Evolutionary conservation across 2,329 filamentous ascomycete species (phyloP).

Genomic region (Hymenoscyphus albidus): DNA sequence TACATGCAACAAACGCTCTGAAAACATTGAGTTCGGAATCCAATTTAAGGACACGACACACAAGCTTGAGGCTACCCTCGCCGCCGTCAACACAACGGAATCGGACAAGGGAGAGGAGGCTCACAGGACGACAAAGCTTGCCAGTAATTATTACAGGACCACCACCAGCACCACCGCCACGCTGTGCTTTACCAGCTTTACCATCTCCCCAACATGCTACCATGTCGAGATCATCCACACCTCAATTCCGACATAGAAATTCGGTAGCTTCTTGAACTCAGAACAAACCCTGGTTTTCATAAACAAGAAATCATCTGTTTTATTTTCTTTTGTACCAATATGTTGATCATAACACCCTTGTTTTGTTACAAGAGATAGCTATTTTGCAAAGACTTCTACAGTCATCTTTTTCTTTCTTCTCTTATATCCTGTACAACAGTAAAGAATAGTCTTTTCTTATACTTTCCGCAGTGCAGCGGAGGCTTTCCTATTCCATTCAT

Average conservation of each 20-base stretch:
- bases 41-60: background rate
- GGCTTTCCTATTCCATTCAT: background rate
- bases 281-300: background rate
- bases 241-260: background rate
- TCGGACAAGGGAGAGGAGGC: conserved; percentile 11
- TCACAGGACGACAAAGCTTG: conserved; percentile 28
- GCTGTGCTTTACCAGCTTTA: conserved; percentile 33
- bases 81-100: background rate
- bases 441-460: background rate
- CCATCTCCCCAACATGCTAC: conserved; percentile 17
- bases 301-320: too few relatives aligned
- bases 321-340: background rate
- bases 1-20: background rate
- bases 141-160: conserved; percentile 30
- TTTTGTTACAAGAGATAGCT: background rate
- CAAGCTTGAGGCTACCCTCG: background rate
- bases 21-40: background rate
- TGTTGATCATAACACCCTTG: background rate
- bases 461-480: background rate
- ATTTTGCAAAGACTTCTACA: background rate
- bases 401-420: background rate
- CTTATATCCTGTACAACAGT: background rate
- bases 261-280: background rate
- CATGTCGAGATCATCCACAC: background rate
- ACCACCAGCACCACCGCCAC: conserved; percentile 33